Evolutionary conservation across 345 rosid species (phyloP), one percentile per base, ranked within the genome.

Genomic region (Salix caprea): DNA sequence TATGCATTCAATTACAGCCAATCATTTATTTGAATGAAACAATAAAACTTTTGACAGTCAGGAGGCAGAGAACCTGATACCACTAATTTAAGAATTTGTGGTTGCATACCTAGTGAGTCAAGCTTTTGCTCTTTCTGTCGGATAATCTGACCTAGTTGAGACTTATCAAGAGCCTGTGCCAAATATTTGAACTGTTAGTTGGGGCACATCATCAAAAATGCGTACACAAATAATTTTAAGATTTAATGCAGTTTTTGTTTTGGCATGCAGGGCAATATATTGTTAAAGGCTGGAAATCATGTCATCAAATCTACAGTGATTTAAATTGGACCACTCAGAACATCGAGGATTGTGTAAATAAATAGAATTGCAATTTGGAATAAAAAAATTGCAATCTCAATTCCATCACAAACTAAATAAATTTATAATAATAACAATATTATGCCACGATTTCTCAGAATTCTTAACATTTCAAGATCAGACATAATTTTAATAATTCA

Each of bases 131-230:
- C 99, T 83, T 96, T 96, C 77, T 81, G 89, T 66, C 97, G 92
- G 74, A 96, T 90, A 82, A 86, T 82, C 28, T 90, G 93, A 77
- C 98, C 96, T 61, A 96, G 95, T 89, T 96, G 99, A 79, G 93
- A 91, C 82, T 96, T 96, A 77, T 94, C 97, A 54, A 96, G 91
- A 23, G 99, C 99, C 99, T 95, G 91, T 44, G 28, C 34, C 54
- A 69, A 69, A 71, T 26, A 79, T 32, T 18, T 46, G 23, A 34
- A 68, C 11, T 36, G 56, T 72, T 46, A 70, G 46, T 66, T 58
- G 26, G 7, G 69, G 61, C 30, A 56, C 58, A 65, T 36, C 8
- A 78, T 66, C 23, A 36, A 28, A 70, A 60, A 4, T 46, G 52
- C 18, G 4, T 14, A 4, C 18, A 4, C 18, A 10, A 40, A 3